These are phyloP conservation scores for Penicillium expansum DNA, from an alignment of 2,329 filamentous ascomycete species.

Conservation along the genomic window DNA sequence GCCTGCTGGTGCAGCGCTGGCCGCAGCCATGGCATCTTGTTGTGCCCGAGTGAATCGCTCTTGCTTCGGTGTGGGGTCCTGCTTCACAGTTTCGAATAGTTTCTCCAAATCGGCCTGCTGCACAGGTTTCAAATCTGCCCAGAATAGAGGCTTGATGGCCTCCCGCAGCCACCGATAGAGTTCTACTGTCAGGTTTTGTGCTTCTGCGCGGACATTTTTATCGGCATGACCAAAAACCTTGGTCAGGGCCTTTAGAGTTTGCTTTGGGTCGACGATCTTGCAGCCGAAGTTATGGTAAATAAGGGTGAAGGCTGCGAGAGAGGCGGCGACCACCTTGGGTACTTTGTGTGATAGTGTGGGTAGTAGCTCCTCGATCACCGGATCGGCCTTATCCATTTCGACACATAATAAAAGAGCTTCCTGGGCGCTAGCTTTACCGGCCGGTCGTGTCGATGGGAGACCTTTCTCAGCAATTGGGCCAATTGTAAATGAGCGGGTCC, in stretches of 20 bases:
- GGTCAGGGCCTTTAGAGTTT: slow-evolving; percentile 79
- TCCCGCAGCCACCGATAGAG: slow-evolving; percentile 96
- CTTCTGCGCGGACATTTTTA: slow-evolving; percentile 95
- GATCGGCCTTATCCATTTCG: slow-evolving; percentile 80
- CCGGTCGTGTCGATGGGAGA: slow-evolving; percentile 79
- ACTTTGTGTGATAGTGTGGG: slow-evolving; percentile 82
- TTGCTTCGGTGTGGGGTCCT: slow-evolving; percentile 83
- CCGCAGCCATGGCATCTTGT: slow-evolving; percentile 75
- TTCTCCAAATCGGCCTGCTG: slow-evolving; percentile 93
- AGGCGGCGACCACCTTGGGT: slow-evolving; percentile 79
- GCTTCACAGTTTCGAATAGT: slow-evolving; percentile 88
- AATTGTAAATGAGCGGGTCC: slow-evolving; percentile 72
- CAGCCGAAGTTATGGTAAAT: slow-evolving; percentile 94
- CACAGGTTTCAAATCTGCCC: slow-evolving; percentile 90
- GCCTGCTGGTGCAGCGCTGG: slow-evolving; percentile 59
- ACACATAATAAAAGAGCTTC: slow-evolving; percentile 86
- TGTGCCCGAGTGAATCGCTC: slow-evolving; percentile 85
- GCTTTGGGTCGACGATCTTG: slow-evolving; percentile 90
- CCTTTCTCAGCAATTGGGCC: slow-evolving; percentile 86
- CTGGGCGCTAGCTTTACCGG: slow-evolving; percentile 79
- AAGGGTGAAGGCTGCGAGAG: slow-evolving; percentile 71
- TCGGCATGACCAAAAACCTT: slow-evolving; percentile 95
- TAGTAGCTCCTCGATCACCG: slow-evolving; percentile 85
- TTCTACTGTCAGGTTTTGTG: slow-evolving; percentile 86
- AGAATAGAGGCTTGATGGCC: slow-evolving; percentile 97